These are phyloP conservation scores for Sporothrix curviconia DNA, from an alignment of 2,329 filamentous ascomycete species.

Conservation along the genomic window DNA sequence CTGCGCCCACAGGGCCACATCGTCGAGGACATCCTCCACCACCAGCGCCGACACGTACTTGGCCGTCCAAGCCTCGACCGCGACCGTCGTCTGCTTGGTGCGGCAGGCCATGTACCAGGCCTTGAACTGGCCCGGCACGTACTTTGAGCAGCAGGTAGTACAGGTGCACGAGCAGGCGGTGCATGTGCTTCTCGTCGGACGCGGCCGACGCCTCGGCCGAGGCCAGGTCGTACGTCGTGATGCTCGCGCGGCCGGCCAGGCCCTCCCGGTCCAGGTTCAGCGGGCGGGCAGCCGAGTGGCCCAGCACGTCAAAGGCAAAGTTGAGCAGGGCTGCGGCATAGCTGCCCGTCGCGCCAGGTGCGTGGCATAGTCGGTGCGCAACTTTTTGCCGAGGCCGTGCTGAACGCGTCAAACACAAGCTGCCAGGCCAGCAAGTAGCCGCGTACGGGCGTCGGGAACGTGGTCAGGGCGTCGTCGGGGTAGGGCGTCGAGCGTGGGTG, in stretches of 20 bases:
- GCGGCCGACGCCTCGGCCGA: slow-evolving; percentile 44
- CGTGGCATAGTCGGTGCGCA: slow-evolving; percentile 73
- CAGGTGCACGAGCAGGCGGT: slow-evolving; percentile 78
- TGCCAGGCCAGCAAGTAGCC: slow-evolving; percentile 86
- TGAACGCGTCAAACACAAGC: slow-evolving; percentile 80
- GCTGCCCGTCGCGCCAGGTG: slow-evolving; percentile 68
- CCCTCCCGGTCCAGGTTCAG: slow-evolving; percentile 65
- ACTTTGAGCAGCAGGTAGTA: slow-evolving; percentile 76
- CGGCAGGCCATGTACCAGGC: slow-evolving; percentile 77
- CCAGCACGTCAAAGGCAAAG: slow-evolving; percentile 78
- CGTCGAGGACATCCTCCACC: slow-evolving; percentile 57
- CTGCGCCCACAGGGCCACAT: slow-evolving; percentile 63
- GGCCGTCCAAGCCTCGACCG: slow-evolving; percentile 78
- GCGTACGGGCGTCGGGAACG: slow-evolving; percentile 63
- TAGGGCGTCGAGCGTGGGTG: slow-evolving; percentile 63
- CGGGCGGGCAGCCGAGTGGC: slow-evolving; percentile 66
- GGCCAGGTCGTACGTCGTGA: slow-evolving; percentile 47
- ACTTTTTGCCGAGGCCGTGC: slow-evolving; percentile 69
- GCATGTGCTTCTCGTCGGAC: slow-evolving; percentile 60
- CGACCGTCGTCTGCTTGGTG: slow-evolving; percentile 70
- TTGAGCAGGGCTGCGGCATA: slow-evolving; percentile 64
- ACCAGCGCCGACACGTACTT: slow-evolving; percentile 72
- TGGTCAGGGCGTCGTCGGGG: slow-evolving; percentile 56
- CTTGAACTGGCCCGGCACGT: slow-evolving; percentile 72
- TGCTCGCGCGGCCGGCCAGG: slow-evolving; percentile 49